A percentile compares a stretch with the other conserved stretches of the same genome.
Evolutionary conservation across 116 monocot species (phyloP).

Genomic region (Phalaenopsis hybrid): DNA sequence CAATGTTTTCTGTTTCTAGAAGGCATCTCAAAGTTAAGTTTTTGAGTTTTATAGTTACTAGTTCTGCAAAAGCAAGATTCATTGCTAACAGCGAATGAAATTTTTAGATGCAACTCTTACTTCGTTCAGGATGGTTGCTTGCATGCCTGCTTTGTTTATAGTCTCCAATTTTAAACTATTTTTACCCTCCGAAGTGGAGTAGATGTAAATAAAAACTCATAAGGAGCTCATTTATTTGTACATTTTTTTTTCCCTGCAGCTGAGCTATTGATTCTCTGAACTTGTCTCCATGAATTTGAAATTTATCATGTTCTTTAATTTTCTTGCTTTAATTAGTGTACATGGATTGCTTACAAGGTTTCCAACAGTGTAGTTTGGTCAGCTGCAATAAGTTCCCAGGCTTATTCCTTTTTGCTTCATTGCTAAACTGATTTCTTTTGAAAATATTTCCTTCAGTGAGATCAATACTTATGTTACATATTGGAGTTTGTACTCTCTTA

Average conservation of each 20-base stretch:
- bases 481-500: no score
- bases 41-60: neutral
- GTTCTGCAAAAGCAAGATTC: neutral
- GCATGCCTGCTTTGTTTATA: neutral
- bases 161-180: neutral
- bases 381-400: neutral
- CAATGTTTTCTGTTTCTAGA: neutral
- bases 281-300: neutral
- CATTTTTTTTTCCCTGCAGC: neutral
- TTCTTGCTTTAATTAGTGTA: neutral
- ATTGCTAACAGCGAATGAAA: neutral
- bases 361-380: neutral
- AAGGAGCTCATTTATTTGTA: slow-evolving; percentile 7
- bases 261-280: neutral
- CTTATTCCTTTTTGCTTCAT: neutral
- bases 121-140: neutral
- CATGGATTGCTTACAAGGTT: neutral
- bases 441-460: no score
- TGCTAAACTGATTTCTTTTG: neutral
- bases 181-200: neutral
- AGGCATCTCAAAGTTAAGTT: neutral
- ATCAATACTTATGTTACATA: no score
- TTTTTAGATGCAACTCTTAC: neutral
- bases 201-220: slow-evolving; percentile 4
- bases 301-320: neutral